Evolutionary conservation across 2,329 filamentous ascomycete species (phyloP).

Genomic region (Hypoxylon sp.): DNA sequence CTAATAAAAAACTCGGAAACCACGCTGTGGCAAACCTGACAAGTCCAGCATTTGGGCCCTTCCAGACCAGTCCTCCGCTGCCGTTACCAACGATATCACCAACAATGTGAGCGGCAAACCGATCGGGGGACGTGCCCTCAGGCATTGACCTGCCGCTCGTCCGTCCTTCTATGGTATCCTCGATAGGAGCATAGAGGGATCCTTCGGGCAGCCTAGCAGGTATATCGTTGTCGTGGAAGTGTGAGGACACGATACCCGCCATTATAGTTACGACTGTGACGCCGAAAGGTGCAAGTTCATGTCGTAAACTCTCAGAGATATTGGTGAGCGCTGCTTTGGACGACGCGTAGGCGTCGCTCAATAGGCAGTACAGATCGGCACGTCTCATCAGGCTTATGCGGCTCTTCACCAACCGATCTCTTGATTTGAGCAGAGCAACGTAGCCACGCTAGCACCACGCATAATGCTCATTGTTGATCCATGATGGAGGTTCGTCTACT

Average conservation of each 20-base stretch:
- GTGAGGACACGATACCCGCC: neutral
- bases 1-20: neutral
- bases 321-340: neutral
- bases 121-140: neutral
- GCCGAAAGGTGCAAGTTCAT: neutral
- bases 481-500: slow-evolving; percentile 1
- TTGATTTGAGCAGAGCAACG: no score
- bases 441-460: slow-evolving; percentile 24
- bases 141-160: neutral
- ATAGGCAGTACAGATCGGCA: no score
- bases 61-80: neutral
- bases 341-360: neutral
- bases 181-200: neutral
- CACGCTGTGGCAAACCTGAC: neutral
- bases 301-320: neutral
- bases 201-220: neutral
- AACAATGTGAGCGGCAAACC: neutral
- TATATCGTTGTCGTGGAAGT: neutral
- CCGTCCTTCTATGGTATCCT: neutral
- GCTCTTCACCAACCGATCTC: no score
- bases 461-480: slow-evolving; percentile 38
- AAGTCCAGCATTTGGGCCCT: neutral
- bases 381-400: no score
- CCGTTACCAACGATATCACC: neutral
- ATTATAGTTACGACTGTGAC: neutral